A percentile compares a stretch with the other conserved stretches of the same genome.
Evolutionary conservation across 306 rosid genomes (phyloP).

Genomic region (Carpinus viminea): DNA sequence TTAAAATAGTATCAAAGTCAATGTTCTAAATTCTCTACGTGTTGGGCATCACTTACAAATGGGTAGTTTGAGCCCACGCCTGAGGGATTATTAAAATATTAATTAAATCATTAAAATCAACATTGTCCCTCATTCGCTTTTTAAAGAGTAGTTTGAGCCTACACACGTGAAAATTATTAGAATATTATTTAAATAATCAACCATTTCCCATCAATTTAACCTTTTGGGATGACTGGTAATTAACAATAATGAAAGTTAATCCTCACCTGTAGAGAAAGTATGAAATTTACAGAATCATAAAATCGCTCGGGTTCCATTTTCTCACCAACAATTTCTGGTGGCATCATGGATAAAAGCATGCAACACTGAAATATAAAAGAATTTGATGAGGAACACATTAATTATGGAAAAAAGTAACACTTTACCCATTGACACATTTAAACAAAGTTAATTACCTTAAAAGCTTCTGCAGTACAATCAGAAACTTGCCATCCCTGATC

Average conservation of each 20-base stretch:
- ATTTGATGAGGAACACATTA: not conserved
- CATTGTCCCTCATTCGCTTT: too few species aligned
- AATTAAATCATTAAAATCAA: too few species aligned
- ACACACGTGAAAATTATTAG: too few species aligned
- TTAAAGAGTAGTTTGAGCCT: too few species aligned
- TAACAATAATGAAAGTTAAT: not conserved
- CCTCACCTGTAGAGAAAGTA: slow-evolving; percentile 65
- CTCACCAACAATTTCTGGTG: slow-evolving; percentile 67
- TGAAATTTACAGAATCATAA: slow-evolving; percentile 62
- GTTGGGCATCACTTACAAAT: too few species aligned
- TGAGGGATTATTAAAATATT: too few species aligned
- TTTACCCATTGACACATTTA: not conserved
- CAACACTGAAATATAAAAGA: slow-evolving; percentile 50
- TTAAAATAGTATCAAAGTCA: too few species aligned
- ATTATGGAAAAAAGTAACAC: not conserved
- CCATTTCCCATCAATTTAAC: too few species aligned
- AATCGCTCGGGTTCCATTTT: slow-evolving; percentile 59
- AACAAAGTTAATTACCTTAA: slow-evolving; percentile 45
- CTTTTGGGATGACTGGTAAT: too few species aligned
- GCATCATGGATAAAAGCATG: slow-evolving; percentile 58
- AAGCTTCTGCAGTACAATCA: slow-evolving; percentile 82
- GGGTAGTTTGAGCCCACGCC: too few species aligned
- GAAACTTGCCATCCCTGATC: slow-evolving; percentile 94
- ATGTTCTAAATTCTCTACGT: too few species aligned
- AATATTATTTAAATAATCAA: not conserved